These are phyloP conservation scores for Kwoniella sp. DNA, from an alignment of 768 basidiomycete species.

Conservation along the genomic window DNA sequence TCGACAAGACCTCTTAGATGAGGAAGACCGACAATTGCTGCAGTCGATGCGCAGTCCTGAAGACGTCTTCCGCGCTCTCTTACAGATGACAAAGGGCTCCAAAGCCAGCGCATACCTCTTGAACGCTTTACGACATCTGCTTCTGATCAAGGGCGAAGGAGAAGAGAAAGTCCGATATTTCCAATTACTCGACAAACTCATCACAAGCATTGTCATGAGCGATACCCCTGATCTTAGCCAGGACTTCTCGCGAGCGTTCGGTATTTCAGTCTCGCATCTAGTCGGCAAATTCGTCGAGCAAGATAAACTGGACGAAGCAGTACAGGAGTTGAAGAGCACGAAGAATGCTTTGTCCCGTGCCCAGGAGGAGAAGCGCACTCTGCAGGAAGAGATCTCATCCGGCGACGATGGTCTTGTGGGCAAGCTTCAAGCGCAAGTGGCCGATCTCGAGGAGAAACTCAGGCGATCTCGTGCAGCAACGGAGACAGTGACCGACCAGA, in stretches of 20 bases:
- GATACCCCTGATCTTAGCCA: slow-evolving; percentile 69
- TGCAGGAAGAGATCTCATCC: slow-evolving; percentile 78
- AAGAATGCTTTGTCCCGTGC: slow-evolving; percentile 61
- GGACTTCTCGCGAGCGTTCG: slow-evolving; percentile 80
- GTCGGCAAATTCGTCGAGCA: slow-evolving; percentile 88
- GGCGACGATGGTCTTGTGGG: slow-evolving; percentile 84
- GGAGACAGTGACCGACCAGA: slow-evolving; percentile 71
- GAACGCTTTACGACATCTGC: slow-evolving; percentile 89
- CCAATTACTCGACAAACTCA: slow-evolving; percentile 83
- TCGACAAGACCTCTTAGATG: slow-evolving; percentile 70
- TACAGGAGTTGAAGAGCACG: slow-evolving; percentile 73
- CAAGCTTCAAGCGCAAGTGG: slow-evolving; percentile 70
- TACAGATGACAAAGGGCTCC: slow-evolving; percentile 72
- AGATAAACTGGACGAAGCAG: slow-evolving; percentile 74
- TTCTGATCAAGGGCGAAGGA: slow-evolving; percentile 86
- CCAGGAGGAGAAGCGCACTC: slow-evolving; percentile 73
- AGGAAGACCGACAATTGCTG: slow-evolving; percentile 74
- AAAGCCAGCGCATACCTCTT: slow-evolving; percentile 81
- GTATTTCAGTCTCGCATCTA: slow-evolving; percentile 83
- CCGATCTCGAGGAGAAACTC: slow-evolving; percentile 74
- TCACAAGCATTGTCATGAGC: slow-evolving; percentile 89
- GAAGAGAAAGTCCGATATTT: slow-evolving; percentile 82
- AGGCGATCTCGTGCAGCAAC: slow-evolving; percentile 76
- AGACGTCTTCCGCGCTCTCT: slow-evolving; percentile 83
- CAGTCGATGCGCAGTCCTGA: slow-evolving; percentile 75